Evolutionary conservation across 2,329 filamentous ascomycete genomes (phyloP).

Genomic region (Parastagonospora avenae): DNA sequence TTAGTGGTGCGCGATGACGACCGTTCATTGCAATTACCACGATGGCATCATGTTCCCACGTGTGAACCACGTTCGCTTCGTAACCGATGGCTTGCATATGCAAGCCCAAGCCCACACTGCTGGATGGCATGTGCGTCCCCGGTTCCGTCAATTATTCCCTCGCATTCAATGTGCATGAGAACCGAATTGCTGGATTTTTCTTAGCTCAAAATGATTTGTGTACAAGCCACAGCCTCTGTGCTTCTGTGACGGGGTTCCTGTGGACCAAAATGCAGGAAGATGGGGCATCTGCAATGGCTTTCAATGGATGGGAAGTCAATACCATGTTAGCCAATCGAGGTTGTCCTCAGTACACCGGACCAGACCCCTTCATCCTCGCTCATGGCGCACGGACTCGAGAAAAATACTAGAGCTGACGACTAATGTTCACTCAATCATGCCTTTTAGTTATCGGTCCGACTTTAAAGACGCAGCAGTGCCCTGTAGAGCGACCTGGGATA

Average conservation of each 20-base stretch:
- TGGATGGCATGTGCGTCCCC: not conserved
- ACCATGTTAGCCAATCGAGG: not conserved
- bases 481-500: not conserved
- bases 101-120: not conserved
- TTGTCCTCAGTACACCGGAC: not conserved
- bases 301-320: not conserved
- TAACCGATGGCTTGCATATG: not conserved
- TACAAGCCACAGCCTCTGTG: not conserved
- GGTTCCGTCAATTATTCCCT: too few relatives aligned
- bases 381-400: not conserved
- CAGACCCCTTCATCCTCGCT: not conserved
- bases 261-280: too few relatives aligned
- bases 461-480: not conserved
- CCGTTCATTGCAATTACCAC: too few relatives aligned
- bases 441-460: not conserved
- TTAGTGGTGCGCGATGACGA: too few relatives aligned
- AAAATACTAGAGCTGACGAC: too few relatives aligned
- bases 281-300: too few relatives aligned
- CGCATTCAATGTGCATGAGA: too few relatives aligned
- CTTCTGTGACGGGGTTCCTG: too few relatives aligned
- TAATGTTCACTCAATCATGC: too few relatives aligned
- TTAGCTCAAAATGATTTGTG: not conserved
- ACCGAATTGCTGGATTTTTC: not conserved
- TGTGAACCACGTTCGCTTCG: not conserved
- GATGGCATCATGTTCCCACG: not conserved